Percentiles rank a stretch among this genome's conserved stretches.
Conservation (phyloP, 2,329 filamentous ascomycete genomes). For the Colletotrichum shisoi region DNA sequence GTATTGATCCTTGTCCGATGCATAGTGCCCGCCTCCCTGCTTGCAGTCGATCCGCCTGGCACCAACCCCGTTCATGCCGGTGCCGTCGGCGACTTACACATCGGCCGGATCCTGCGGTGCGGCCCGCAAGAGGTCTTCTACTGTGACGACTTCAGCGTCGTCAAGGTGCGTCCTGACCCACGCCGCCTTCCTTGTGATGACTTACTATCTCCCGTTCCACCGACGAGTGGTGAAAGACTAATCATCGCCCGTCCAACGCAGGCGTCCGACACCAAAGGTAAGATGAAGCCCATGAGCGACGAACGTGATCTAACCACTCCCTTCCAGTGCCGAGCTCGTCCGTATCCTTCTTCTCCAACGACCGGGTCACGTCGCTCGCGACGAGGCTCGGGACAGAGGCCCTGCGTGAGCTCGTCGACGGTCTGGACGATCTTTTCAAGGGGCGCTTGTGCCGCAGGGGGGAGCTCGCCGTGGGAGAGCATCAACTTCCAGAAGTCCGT, state of each 20-base stretch:
- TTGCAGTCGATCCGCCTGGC: neutral
- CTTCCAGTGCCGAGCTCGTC: neutral
- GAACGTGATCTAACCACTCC: too few relatives aligned
- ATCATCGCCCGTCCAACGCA: too few relatives aligned
- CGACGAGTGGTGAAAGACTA: too few relatives aligned
- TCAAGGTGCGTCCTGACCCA: constrained; percentile 6
- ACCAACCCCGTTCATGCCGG: neutral
- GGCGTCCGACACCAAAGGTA: too few relatives aligned
- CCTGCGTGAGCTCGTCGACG: neutral
- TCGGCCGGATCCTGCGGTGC: constrained; percentile 19
- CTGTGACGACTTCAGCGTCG: neutral
- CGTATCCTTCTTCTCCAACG: neutral
- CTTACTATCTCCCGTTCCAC: too few relatives aligned
- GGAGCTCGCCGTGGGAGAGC: neutral
- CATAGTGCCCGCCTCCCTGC: neutral
- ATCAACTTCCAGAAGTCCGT: neutral
- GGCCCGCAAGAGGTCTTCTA: neutral
- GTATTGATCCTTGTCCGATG: neutral
- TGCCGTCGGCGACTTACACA: neutral
- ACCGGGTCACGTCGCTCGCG: neutral
- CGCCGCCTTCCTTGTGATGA: too few relatives aligned
- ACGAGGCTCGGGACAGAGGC: neutral
- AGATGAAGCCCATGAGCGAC: too few relatives aligned
- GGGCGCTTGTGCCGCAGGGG: neutral
- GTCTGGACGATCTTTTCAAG: neutral